Evolutionary conservation across 495 filamentous ascomycete genomes (phyloP).

Genomic region (Jackrogersella minutella): DNA sequence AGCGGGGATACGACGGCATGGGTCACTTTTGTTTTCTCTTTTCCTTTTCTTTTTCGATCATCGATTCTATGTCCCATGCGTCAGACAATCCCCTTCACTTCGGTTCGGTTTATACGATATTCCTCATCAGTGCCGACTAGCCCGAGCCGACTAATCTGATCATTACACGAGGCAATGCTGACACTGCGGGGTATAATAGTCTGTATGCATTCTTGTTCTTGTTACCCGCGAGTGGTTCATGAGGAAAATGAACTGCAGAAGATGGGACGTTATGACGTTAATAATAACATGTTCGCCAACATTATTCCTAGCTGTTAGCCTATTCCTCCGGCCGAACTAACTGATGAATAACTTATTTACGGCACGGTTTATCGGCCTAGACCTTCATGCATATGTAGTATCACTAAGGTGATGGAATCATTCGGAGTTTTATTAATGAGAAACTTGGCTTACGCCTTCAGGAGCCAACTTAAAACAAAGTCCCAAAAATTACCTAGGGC

Average conservation of each 20-base stretch:
- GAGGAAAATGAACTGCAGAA: neutral
- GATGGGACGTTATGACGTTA: slow-evolving; percentile 35
- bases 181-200: slow-evolving; percentile 31
- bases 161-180: slow-evolving; percentile 17
- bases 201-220: slow-evolving; percentile 14
- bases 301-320: neutral
- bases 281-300: neutral
- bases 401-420: neutral
- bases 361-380: slow-evolving; percentile 9
- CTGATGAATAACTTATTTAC: neutral
- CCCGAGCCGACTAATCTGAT: slow-evolving; percentile 17
- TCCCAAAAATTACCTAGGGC: slow-evolving; percentile 1
- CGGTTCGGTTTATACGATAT: slow-evolving; percentile 19
- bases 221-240: slow-evolving; percentile 3
- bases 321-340: neutral
- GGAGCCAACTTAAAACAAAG: neutral
- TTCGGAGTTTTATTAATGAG: slow-evolving; percentile 17
- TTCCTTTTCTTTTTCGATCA: slow-evolving; percentile 10
- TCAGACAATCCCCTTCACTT: slow-evolving; percentile 37
- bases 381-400: too few relatives aligned
- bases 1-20: slow-evolving; percentile 22
- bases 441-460: slow-evolving; percentile 13
- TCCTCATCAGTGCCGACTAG: slow-evolving; percentile 18
- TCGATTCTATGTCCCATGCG: slow-evolving; percentile 29
- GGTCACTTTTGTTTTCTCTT: neutral